phyloP scores from a whole-genome alignment of 805 yeast species.

The Wickerhamomyces chaumierensis region DNA sequence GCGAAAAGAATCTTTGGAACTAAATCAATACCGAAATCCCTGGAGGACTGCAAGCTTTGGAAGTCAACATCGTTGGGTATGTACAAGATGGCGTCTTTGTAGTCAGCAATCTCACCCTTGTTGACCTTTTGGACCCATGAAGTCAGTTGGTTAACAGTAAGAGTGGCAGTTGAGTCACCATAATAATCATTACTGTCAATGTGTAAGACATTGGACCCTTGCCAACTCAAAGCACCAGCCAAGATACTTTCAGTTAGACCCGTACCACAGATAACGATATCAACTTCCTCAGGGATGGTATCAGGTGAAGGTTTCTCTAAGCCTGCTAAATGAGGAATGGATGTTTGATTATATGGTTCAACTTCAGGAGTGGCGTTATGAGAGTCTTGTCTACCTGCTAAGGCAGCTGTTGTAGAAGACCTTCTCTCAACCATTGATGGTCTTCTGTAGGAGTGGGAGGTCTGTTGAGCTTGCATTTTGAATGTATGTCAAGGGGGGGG shows the following conservation, averaged over 20 bases:
- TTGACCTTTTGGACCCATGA: slow-evolving; percentile 75
- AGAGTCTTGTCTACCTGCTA: slow-evolving; percentile 6
- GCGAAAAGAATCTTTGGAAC: slow-evolving; percentile 85
- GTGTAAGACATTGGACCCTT: slow-evolving; percentile 90
- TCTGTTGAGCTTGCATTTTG: not conserved
- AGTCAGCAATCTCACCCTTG: slow-evolving; percentile 22
- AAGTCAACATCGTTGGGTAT: slow-evolving; percentile 49
- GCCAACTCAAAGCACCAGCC: slow-evolving; percentile 96
- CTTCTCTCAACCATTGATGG: slow-evolving; percentile 62
- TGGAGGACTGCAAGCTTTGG: slow-evolving; percentile 24
- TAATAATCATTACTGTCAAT: slow-evolving; percentile 77
- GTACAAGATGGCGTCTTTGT: slow-evolving; percentile 66
- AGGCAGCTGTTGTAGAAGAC: slow-evolving; percentile 31
- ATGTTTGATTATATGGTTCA: slow-evolving; percentile 17
- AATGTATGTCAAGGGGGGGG: too few relatives aligned
- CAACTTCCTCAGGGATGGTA: slow-evolving; percentile 59
- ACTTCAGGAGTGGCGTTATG: not conserved
- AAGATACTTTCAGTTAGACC: slow-evolving; percentile 80
- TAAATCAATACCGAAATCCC: slow-evolving; percentile 79
- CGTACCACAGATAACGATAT: slow-evolving; percentile 86
- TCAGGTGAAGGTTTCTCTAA: slow-evolving; percentile 62
- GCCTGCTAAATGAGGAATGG: slow-evolving; percentile 65
- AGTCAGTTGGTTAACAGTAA: slow-evolving; percentile 77
- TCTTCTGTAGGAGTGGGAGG: slow-evolving; percentile 26
- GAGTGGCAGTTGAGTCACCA: slow-evolving; percentile 81